Conservation (phyloP, 1,284 basidiomycete genomes). For the Cutaneotrichosporon arboriforme region DNA sequence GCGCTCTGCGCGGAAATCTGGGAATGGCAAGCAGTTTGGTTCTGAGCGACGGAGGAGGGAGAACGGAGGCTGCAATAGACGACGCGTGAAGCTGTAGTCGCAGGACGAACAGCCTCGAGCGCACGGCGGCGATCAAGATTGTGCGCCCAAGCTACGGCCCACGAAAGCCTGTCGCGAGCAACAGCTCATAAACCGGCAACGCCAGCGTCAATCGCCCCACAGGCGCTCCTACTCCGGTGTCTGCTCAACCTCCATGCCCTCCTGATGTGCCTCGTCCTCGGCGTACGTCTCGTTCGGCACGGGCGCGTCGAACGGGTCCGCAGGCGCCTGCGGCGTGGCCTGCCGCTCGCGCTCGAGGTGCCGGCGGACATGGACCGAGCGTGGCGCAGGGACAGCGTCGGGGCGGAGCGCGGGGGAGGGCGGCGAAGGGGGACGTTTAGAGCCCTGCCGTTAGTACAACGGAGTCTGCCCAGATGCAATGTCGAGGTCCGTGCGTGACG, state of each 20-base stretch:
- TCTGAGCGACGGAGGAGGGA: background rate
- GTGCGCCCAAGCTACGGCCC: too few relatives aligned
- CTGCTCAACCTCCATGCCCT: constrained; percentile 1
- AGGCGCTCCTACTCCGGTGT: constrained; percentile 1
- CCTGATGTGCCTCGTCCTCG: constrained; percentile 22
- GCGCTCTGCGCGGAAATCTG: too few relatives aligned
- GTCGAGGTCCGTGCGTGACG: background rate
- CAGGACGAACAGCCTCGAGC: background rate
- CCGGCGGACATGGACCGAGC: constrained; percentile 34
- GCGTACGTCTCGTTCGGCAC: constrained; percentile 44
- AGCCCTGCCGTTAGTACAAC: constrained; percentile 30
- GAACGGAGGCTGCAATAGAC: background rate
- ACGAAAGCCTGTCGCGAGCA: too few relatives aligned
- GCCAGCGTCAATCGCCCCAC: background rate
- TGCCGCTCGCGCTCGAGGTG: constrained; percentile 34
- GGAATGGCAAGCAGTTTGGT: background rate
- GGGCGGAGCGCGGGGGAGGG: constrained; percentile 40
- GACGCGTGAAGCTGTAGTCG: background rate
- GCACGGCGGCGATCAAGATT: background rate
- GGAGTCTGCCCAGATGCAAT: background rate
- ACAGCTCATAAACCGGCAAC: background rate
- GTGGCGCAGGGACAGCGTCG: constrained; percentile 18
- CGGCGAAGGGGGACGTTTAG: constrained; percentile 43
- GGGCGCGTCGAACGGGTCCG: constrained; percentile 41
- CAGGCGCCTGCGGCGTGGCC: constrained; percentile 17